Base-by-base conservation (phyloP, 139 green algal genomes). In the Astrephomene gubernaculifera region DNA sequence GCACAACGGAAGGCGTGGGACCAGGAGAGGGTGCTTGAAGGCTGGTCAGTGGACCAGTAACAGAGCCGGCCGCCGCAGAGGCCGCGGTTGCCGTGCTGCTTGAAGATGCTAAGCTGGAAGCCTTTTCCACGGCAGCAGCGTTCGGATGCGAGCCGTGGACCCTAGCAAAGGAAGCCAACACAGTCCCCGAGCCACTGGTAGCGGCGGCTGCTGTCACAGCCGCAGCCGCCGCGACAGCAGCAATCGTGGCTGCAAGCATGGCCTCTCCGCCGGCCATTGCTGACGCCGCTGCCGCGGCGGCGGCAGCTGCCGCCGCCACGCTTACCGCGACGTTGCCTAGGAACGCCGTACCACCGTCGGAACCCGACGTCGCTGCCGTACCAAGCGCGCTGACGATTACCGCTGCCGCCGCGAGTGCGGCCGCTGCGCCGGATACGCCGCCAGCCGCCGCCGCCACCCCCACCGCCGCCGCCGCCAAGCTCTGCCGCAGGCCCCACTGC, bases 401-500 rank as follows among this genome's bases (percentile, higher is more conserved):
- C 2, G 63, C 78, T 2, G 63, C 63, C 21, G 78, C 63, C n/a
- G 61, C 78, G 3, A 60, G 61, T 4, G 78, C 78, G 21, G 78
- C 78, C 19, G 41, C 63, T 0, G 45, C 31, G 60, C 63, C 63
- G 1, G 31, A 52, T 2, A 53, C 44, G 41, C 78, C 63, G 0
- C 61, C 43, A 0, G 31, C 78, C 5, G 78, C 78, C 4, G 78
- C 44, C 31, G 78, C 78, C 2, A 31, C 43, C 25, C 78, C 78
- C 6, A 84, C 63, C 1, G 63, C 63, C 31, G 78, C 78, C 44
- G 78, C 78, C 31, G 78, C 78, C 31, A 84, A 31, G 44, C 43
- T 74, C 60, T 83, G 75, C 2, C 60, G 75, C 43, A 83, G 12
- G 8, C 38, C 61, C 75, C 36, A 71, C 4, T 33, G 74, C 27